A percentile compares a stretch with the other conserved stretches of the same genome.
Conservation (phyloP, 768 basidiomycete species). For the Agrocybe pediades region DNA sequence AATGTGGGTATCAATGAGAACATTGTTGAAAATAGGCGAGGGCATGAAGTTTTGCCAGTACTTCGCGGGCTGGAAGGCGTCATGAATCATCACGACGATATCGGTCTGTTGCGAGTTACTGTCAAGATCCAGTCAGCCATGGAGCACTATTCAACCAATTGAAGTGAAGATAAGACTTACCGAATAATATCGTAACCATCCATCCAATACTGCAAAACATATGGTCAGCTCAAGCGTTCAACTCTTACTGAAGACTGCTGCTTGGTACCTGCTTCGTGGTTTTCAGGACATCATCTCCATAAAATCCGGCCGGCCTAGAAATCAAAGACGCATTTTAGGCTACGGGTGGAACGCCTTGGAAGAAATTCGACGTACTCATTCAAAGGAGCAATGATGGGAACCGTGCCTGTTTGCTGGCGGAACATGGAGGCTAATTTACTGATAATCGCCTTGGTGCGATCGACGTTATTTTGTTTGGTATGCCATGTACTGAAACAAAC, state of each 20-base stretch:
- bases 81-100: slow-evolving; percentile 66
- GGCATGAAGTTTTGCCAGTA: slow-evolving; percentile 69
- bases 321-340: not conserved
- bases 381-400: slow-evolving; percentile 67
- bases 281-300: slow-evolving; percentile 48
- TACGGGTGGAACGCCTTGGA: not conserved
- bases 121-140: slow-evolving; percentile 34
- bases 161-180: slow-evolving; percentile 30
- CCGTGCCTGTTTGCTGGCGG: slow-evolving; percentile 49
- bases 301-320: slow-evolving; percentile 69
- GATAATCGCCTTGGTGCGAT: slow-evolving; percentile 65
- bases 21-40: slow-evolving; percentile 52
- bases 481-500: slow-evolving; percentile 56
- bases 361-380: slow-evolving; percentile 66
- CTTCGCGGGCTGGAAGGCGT: slow-evolving; percentile 73
- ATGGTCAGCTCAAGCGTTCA: not conserved
- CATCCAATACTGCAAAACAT: slow-evolving; percentile 53
- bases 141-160: not conserved
- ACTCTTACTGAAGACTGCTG: not conserved
- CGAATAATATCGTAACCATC: slow-evolving; percentile 74
- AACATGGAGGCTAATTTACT: slow-evolving; percentile 62
- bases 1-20: slow-evolving; percentile 78
- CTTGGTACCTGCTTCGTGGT: slow-evolving; percentile 43
- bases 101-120: slow-evolving; percentile 54
- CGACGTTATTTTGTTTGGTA: slow-evolving; percentile 60